Evolutionary conservation across 306 rosid species (phyloP).

Genomic region (Sicyos baderoa): DNA sequence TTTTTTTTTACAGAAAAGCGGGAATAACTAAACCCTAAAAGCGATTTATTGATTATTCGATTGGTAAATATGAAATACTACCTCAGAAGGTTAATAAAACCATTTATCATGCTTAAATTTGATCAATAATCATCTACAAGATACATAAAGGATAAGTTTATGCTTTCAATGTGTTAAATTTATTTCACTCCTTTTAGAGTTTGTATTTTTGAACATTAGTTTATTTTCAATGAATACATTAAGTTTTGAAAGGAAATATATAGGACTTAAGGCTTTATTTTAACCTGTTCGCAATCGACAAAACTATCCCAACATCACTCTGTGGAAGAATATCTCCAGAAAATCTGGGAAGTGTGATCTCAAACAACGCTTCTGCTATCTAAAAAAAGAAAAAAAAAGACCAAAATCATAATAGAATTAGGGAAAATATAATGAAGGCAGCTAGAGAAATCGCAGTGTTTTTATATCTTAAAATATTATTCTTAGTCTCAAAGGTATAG

Average conservation of each 20-base stretch:
- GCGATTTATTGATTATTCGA: not conserved
- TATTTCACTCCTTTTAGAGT: too few species aligned
- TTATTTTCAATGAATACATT: too few species aligned
- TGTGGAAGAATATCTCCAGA: constrained; percentile 80
- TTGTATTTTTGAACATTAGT: too few species aligned
- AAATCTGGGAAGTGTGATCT: constrained; percentile 88
- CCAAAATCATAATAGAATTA: not conserved
- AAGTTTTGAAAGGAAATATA: not conserved
- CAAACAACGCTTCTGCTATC: constrained; percentile 79
- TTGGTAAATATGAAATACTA: not conserved
- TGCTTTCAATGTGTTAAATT: not conserved
- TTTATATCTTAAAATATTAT: not conserved
- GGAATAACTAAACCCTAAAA: not conserved
- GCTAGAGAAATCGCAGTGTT: not conserved
- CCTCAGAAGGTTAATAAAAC: not conserved
- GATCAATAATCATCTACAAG: not conserved
- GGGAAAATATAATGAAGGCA: not conserved
- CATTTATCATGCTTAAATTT: not conserved
- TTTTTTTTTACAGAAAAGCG: not conserved
- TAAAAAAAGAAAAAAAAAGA: constrained; percentile 27
- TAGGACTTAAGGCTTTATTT: not conserved
- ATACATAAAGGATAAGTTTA: not conserved
- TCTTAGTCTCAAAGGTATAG: not conserved
- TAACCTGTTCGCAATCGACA: constrained; percentile 86
- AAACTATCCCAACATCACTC: constrained; percentile 68